A percentile compares a stretch with the other conserved stretches of the same genome.
These are phyloP conservation scores for Leishmania mexicana DNA, from an alignment of 208 protist species.

Conservation along the genomic window DNA sequence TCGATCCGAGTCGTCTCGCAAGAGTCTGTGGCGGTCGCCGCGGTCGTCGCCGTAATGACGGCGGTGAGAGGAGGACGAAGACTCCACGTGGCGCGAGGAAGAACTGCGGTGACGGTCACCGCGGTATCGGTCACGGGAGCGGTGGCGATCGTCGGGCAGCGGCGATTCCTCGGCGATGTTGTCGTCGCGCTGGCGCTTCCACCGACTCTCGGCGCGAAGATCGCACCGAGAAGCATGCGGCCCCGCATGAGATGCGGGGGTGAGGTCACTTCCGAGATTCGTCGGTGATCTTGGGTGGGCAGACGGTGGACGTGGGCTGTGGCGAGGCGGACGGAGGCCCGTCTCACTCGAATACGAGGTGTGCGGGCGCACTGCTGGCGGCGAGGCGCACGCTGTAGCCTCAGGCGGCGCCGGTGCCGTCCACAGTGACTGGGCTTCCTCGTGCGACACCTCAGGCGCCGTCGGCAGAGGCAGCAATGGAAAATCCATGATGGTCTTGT, in stretches of 20 bases:
- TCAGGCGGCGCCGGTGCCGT: neutral
- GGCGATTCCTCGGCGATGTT: neutral
- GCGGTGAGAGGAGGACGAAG: conserved; percentile 3
- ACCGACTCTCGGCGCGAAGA: neutral
- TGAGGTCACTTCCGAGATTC: neutral
- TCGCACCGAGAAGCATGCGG: neutral
- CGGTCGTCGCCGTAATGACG: neutral
- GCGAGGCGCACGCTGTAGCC: neutral
- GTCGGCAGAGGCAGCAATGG: conserved; percentile 1
- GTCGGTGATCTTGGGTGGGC: neutral
- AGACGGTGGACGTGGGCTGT: neutral
- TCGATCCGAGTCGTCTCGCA: neutral
- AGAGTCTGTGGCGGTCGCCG: neutral
- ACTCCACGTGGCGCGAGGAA: neutral
- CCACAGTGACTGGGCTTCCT: conserved; percentile 20
- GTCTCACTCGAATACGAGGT: neutral
- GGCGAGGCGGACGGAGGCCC: neutral
- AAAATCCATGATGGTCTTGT: conserved; percentile 15
- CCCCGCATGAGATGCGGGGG: neutral
- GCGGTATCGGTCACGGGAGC: neutral
- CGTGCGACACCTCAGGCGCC: neutral
- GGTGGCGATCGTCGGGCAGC: neutral
- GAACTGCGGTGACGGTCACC: conserved; percentile 1
- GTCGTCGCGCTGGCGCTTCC: neutral
- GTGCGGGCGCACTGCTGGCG: neutral